phyloP scores from a whole-genome alignment of 1,139 yeast genomes.

The Petasospora rhodanensis region DNA sequence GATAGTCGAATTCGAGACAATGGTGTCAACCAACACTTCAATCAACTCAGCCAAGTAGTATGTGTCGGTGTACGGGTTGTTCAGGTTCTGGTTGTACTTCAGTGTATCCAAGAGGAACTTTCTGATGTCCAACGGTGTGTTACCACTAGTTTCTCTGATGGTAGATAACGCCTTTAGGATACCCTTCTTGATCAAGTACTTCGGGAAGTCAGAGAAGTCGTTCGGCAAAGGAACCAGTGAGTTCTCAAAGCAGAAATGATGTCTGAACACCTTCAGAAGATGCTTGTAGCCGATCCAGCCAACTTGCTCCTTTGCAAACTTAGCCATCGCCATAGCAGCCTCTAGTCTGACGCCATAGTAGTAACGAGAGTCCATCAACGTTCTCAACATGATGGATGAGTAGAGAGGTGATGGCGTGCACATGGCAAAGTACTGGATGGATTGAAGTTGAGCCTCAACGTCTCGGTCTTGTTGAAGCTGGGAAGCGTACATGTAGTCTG shows the following conservation, averaged over 20 bases:
- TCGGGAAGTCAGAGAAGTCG: constrained; percentile 65
- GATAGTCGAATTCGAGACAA: constrained; percentile 30
- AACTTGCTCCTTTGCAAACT: constrained; percentile 56
- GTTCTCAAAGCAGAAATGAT: constrained; percentile 67
- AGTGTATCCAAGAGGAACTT: constrained; percentile 65
- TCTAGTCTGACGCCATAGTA: constrained; percentile 86
- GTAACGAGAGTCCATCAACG: constrained; percentile 79
- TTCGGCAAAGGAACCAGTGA: constrained; percentile 71
- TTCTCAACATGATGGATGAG: constrained; percentile 74
- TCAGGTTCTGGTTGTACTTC: constrained; percentile 81
- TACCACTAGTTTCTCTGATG: constrained; percentile 59
- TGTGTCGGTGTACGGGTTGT: constrained; percentile 72
- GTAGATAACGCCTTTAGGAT: constrained; percentile 60
- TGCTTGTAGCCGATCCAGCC: constrained; percentile 71
- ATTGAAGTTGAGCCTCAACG: constrained; percentile 91
- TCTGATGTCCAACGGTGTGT: constrained; percentile 61
- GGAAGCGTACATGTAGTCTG: constrained; percentile 92
- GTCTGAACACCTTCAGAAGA: constrained; percentile 64
- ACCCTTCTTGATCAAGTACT: constrained; percentile 64
- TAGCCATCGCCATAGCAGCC: constrained; percentile 78
- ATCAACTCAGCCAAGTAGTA: constrained; percentile 61
- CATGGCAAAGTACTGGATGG: constrained; percentile 64
- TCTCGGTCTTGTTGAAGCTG: constrained; percentile 94
- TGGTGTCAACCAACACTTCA: constrained; percentile 46
- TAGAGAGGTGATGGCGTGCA: constrained; percentile 52